A percentile compares a stretch with the other conserved stretches of the same genome.
Conservation (phyloP, 352 stramenopile genomes). For the Globisporangium recalcitrans region DNA sequence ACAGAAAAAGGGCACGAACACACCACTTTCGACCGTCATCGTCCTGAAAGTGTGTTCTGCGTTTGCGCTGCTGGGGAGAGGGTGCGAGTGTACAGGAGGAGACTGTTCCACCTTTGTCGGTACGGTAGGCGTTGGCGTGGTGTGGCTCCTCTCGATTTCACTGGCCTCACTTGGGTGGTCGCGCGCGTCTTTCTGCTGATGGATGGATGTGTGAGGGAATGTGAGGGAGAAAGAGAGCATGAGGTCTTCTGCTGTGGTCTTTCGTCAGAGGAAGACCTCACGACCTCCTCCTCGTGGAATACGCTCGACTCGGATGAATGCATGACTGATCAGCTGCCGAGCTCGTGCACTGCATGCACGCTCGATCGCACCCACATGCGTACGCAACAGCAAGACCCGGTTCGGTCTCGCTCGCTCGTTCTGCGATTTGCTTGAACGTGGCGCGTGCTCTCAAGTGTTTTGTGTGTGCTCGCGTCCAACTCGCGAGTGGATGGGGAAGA, state of each 20-base stretch:
- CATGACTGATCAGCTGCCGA: neutral
- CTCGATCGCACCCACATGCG: neutral
- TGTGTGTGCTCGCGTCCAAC: neutral
- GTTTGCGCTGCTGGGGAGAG: neutral
- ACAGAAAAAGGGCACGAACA: neutral
- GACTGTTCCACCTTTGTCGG: neutral
- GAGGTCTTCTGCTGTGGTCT: too few species aligned
- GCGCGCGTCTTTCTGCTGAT: neutral
- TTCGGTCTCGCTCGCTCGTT: neutral
- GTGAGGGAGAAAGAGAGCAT: neutral
- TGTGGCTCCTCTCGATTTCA: neutral
- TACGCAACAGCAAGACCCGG: neutral
- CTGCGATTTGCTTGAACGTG: neutral
- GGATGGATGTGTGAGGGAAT: neutral
- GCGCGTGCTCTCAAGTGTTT: neutral
- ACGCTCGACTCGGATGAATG: neutral
- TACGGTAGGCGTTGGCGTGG: neutral
- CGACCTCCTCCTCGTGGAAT: neutral
- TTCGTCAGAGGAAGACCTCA: too few species aligned
- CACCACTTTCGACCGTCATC: neutral
- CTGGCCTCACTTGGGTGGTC: slow-evolving; percentile 1
- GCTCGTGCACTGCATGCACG: too few species aligned
- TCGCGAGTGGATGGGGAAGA: neutral
- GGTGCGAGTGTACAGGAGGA: neutral
- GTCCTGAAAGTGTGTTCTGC: neutral